Conservation (phyloP, 495 filamentous ascomycete species). For the Penicillium malachiteum region DNA sequence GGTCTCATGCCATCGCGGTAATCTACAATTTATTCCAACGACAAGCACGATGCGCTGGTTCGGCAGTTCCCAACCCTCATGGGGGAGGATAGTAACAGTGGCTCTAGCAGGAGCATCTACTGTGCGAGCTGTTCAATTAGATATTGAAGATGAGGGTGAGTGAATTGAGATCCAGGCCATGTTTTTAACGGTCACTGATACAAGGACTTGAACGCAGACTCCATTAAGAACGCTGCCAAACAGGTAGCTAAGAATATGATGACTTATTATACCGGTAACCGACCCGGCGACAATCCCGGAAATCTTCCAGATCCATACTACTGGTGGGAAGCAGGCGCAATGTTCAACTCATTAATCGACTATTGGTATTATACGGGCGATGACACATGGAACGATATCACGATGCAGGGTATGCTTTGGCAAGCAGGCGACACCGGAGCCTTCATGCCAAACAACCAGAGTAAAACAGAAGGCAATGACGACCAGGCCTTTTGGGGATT, state of each 20-base stretch:
- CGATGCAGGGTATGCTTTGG: conserved; percentile 64
- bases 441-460: conserved; percentile 83
- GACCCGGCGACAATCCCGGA: conserved; percentile 67
- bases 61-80: conserved; percentile 16
- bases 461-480: conserved; percentile 74
- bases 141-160: conserved; percentile 24
- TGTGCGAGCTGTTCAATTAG: conserved; percentile 22
- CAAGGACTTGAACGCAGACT: conserved; percentile 27
- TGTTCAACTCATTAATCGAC: conserved; percentile 74
- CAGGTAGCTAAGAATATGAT: conserved; percentile 48
- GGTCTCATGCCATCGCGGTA: neutral
- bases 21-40: neutral
- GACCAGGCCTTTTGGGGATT: conserved; percentile 89
- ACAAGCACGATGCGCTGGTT: conserved; percentile 10
- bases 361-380: conserved; percentile 86
- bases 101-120: conserved; percentile 17
- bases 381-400: conserved; percentile 66
- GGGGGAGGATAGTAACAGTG: conserved; percentile 17
- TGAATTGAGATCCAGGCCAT: neutral
- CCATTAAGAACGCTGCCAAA: conserved; percentile 46
- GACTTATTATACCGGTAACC: conserved; percentile 67
- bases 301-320: conserved; percentile 76
- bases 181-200: neutral
- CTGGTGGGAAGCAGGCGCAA: conserved; percentile 80
- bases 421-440: conserved; percentile 67